Conservation (phyloP, 768 basidiomycete species). For the Tubosaeta sp. region DNA sequence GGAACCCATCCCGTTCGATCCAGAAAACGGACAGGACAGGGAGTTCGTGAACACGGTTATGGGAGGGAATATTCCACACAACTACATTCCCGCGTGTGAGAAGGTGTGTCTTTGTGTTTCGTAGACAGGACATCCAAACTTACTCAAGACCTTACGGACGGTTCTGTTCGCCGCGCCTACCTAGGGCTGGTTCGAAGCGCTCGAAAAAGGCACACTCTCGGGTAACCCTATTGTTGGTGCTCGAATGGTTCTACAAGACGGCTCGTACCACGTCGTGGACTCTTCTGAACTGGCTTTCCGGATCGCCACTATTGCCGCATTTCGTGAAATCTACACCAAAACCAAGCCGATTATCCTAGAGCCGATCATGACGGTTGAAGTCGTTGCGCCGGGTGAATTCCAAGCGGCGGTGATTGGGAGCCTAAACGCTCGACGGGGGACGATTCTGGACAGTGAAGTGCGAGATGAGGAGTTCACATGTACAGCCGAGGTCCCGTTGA, state of each 20-base stretch:
- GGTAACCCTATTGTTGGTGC: conserved; percentile 86
- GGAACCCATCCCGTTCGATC: conserved; percentile 77
- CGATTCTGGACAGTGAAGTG: conserved; percentile 93
- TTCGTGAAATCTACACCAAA: conserved; percentile 81
- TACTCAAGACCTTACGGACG: neutral
- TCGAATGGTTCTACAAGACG: conserved; percentile 86
- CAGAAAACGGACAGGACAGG: conserved; percentile 75
- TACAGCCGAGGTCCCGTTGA: conserved; percentile 86
- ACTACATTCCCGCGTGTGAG: conserved; percentile 92
- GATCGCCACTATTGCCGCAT: conserved; percentile 84
- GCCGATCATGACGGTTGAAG: conserved; percentile 98
- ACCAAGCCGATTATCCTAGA: conserved; percentile 83
- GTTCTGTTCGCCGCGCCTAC: neutral
- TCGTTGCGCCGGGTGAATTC: conserved; percentile 94
- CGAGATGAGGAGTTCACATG: conserved; percentile 96
- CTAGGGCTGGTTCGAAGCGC: conserved; percentile 91
- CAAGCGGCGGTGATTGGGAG: conserved; percentile 94
- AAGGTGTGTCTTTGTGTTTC: conserved; percentile 50
- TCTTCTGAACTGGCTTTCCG: conserved; percentile 96
- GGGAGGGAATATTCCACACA: conserved; percentile 87
- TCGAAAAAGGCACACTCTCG: conserved; percentile 85
- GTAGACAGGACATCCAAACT: neutral
- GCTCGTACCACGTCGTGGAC: conserved; percentile 89
- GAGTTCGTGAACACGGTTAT: conserved; percentile 86
- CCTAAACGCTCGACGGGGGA: conserved; percentile 86